Evolutionary conservation across 2,329 filamentous ascomycete genomes (phyloP).

Genomic region (Hymenoscyphus fraxineus): DNA sequence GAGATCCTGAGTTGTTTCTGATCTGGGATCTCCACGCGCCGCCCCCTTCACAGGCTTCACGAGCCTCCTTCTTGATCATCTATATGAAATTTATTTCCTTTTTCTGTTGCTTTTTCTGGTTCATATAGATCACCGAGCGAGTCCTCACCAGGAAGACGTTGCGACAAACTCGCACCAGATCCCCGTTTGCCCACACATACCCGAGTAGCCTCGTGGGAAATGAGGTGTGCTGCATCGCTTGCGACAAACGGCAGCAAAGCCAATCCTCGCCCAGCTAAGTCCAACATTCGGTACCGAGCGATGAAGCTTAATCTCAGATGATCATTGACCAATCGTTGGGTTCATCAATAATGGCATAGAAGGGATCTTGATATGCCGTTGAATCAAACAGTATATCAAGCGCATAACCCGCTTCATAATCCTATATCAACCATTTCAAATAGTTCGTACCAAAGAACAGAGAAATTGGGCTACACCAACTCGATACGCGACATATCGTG

Average conservation of each 20-base stretch:
- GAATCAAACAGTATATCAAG: neutral
- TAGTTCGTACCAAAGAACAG: neutral
- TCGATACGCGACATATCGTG: neutral
- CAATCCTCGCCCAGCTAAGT: neutral
- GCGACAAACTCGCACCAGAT: neutral
- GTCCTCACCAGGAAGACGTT: neutral
- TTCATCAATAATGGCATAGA: conserved; percentile 1
- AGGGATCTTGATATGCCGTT: neutral
- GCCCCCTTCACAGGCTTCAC: no score
- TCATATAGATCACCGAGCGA: neutral
- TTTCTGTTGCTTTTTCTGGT: neutral
- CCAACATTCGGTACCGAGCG: neutral
- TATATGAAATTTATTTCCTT: no score
- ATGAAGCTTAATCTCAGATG: neutral
- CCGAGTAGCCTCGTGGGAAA: neutral
- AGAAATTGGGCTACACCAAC: neutral
- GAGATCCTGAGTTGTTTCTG: no score
- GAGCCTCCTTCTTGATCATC: no score
- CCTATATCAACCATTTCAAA: neutral
- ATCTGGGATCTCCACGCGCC: no score
- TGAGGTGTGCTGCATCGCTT: neutral
- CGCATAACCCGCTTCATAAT: neutral
- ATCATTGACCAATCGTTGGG: neutral
- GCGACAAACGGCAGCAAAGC: neutral
- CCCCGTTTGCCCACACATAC: neutral